phyloP scores from a whole-genome alignment of 768 basidiomycete genomes.

The Xerocomus spinulosus region DNA sequence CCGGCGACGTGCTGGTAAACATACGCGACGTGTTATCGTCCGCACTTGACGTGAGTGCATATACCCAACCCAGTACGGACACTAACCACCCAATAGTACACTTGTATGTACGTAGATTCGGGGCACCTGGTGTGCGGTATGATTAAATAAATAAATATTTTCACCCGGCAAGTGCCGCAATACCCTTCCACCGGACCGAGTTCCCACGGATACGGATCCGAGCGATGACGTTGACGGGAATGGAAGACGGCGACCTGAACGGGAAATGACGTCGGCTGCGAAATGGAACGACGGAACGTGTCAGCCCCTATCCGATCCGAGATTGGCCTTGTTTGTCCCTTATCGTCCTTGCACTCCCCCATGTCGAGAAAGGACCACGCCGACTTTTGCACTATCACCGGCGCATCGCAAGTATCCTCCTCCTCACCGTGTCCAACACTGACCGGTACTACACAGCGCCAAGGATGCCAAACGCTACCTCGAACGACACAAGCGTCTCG shows the following conservation, averaged over 20 bases:
- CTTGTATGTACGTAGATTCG: too few species aligned
- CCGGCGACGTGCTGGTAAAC: conserved; percentile 74
- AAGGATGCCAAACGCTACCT: conserved; percentile 65
- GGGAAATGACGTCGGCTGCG: too few species aligned
- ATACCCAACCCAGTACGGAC: too few species aligned
- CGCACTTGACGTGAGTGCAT: conserved; percentile 34
- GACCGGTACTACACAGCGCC: conserved; percentile 23
- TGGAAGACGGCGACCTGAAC: neutral
- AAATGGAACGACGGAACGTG: too few species aligned
- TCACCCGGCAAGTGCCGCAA: too few species aligned
- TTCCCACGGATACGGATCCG: too few species aligned
- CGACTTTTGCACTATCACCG: conserved; percentile 65
- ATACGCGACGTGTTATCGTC: conserved; percentile 69
- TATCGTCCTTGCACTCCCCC: conserved; percentile 19
- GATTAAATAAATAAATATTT: too few species aligned
- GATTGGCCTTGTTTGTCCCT: too few species aligned
- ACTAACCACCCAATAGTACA: too few species aligned
- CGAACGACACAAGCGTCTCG: conserved; percentile 64
- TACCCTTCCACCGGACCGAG: too few species aligned
- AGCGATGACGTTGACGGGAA: neutral
- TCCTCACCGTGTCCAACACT: neutral
- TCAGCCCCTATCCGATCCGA: neutral
- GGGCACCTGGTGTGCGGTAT: conserved; percentile 11
- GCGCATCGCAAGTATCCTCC: conserved; percentile 51
- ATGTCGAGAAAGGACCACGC: conserved; percentile 41